Evolutionary conservation across 192 early-diverging fungal species (phyloP), one percentile per base, ranked within the genome.

Genomic region (Podochytrium sp.): DNA sequence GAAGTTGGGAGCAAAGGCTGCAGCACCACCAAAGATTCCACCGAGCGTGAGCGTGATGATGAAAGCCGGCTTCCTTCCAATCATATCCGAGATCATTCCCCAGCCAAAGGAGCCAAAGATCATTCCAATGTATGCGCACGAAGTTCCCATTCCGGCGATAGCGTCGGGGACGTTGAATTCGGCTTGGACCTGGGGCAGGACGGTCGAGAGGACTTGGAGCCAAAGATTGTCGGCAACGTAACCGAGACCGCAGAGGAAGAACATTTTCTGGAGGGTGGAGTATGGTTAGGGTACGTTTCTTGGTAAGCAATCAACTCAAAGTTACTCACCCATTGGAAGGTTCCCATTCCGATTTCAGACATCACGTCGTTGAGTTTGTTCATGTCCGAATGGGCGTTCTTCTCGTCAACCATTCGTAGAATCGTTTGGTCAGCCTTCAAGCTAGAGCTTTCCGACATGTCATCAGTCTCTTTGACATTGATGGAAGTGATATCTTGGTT

Each of bases 91-190:
- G 16, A 90, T 76, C 14, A 81, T 83, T 5, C 94, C 94, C 94
- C 94, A 96, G 62, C 92, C 83, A 34, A 91, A 82, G 10, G 93
- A 91, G 0, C 93, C 94, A 76, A 92, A 81, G 86, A 91, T 93
- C 84, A 93, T 89, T 3, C 94, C 94, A 34, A 89, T 83, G 49
- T 92, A 92, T 59, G 90, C 59, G n/a, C 42, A 65, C 1, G 66
- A 71, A 0, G 49, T 57, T 18, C 49, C 56, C 3, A 88, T 79
- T 0, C 93, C 93, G 55, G 91, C 87, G 35, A 81, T 78, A 52
- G 80, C 64, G 74, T 91, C 85, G 59, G 84, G 77, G 40, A 95
- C 78, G 32, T 78, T 78, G 80, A 89, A 95, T 68, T 95, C 92
- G 42, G 87, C 84, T 82, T 92, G 90, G 3, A 95, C 86, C 30